phyloP scores from a whole-genome alignment of 2,329 filamentous ascomycete species.

The Claviceps cyperi region DNA sequence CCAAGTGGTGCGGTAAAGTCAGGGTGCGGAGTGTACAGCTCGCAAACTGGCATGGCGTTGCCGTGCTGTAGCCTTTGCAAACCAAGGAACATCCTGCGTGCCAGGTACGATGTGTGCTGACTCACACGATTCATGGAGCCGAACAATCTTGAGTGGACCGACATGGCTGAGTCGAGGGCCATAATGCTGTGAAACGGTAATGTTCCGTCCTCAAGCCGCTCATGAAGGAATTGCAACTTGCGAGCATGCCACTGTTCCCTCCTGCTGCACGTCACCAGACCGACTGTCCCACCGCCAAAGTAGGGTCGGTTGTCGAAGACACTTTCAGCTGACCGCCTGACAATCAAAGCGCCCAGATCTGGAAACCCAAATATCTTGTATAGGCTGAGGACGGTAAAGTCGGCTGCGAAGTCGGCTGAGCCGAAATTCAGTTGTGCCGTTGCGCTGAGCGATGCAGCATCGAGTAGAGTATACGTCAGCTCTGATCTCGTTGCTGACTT shows the following conservation, averaged over 20 bases:
- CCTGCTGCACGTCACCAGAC: conserved; percentile 67
- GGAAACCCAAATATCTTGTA: conserved; percentile 99
- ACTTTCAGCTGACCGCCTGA: conserved; percentile 54
- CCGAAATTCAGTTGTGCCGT: conserved; percentile 64
- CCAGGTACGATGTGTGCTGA: conserved; percentile 54
- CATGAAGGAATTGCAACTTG: conserved; percentile 60
- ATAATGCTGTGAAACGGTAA: conserved; percentile 82
- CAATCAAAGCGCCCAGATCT: conserved; percentile 72
- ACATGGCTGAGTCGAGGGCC: conserved; percentile 61
- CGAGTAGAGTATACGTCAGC: conserved; percentile 54
- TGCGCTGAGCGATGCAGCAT: conserved; percentile 69
- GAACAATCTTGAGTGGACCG: conserved; percentile 54
- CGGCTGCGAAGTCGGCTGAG: conserved; percentile 47
- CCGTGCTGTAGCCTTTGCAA: conserved; percentile 50
- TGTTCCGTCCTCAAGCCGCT: conserved; percentile 80
- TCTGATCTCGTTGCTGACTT: conserved; percentile 7
- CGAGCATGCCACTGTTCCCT: conserved; percentile 65
- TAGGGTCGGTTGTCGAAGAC: conserved; percentile 57
- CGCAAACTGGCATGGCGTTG: conserved; percentile 52
- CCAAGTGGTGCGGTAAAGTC: conserved; percentile 14
- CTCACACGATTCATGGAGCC: conserved; percentile 55
- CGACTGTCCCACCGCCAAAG: conserved; percentile 90
- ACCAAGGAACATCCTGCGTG: conserved; percentile 40
- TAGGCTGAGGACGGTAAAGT: conserved; percentile 78
- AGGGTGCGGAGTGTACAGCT: conserved; percentile 40